A percentile compares a stretch with the other conserved stretches of the same genome.
These are phyloP conservation scores for Neopestalotiopsis sp. DNA, from an alignment of 2,329 filamentous ascomycete genomes.

Conservation along the genomic window DNA sequence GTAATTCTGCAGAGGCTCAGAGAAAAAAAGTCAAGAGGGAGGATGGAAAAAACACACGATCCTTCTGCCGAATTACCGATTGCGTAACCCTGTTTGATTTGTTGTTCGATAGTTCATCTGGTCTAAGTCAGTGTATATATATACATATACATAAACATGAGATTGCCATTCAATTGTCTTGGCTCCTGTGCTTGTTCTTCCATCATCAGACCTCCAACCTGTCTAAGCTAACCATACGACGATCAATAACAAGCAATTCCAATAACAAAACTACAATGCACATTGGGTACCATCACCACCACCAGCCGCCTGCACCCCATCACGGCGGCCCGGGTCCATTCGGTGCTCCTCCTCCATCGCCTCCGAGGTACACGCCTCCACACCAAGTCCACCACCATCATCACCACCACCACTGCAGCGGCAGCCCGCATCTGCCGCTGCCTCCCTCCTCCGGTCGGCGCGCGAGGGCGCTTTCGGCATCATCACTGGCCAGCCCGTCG, in stretches of 20 bases:
- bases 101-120: background rate
- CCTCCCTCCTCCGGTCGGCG: background rate
- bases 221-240: background rate
- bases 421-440: background rate
- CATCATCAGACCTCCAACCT: background rate
- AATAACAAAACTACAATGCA: background rate
- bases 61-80: background rate
- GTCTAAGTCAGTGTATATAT: background rate
- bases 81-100: background rate
- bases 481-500: background rate
- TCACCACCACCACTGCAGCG: background rate
- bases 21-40: background rate
- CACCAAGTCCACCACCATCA: background rate
- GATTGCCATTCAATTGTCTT: background rate
- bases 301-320: background rate
- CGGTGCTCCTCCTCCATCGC: background rate
- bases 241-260: background rate
- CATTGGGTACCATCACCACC: background rate
- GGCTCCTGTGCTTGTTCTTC: background rate
- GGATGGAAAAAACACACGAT: background rate
- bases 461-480: background rate
- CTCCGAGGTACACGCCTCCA: background rate
- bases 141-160: background rate
- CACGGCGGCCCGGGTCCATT: background rate
- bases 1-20: conserved; percentile 4